Base-by-base conservation (phyloP, 2,329 filamentous ascomycete genomes). In the Penicillium sp. region DNA sequence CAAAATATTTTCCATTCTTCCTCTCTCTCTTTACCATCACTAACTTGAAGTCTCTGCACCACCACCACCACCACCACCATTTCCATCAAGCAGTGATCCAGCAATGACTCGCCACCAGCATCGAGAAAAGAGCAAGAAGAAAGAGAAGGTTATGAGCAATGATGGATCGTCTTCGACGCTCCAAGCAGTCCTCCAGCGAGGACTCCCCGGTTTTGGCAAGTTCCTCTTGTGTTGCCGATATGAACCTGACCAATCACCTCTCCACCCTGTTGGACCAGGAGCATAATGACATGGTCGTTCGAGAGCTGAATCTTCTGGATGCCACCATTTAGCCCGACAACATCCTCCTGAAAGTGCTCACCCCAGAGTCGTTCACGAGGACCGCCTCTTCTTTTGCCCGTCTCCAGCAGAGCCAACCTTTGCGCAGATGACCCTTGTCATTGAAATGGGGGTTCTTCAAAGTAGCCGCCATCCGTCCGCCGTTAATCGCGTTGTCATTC, bases 331-430 rank as follows among this genome's bases (percentile, higher is more conserved):
- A 53, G 4, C 55, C 50, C 41, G 43, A 40, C 26, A 52, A 53
- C 20, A 52, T 60, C 37, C 33, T 54, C 2, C 18, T 42, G 7
- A 54, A 35, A 31, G 37, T 61, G 18, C 54, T 61, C 9, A 31
- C 31, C 6, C 53, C 49, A n/a, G 46, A 52, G 2, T 44, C 49
- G 7, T 22, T 35, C 29, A 22, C 51, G 8, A 49, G 40, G 22
- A 54, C 56, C 27, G 37, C 53, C 6, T 55, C 58, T 1, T 50
- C 52, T 35, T 46, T 56, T 15, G 41, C 53, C 14, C 12, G 7
- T 9, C 26, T 45, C 22, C 45, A 49, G 22, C 37, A 54, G 11
- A n/a, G 23, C 9, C 45, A 49, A 14, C 26, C n/a, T n/a, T n/a
- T n/a, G n/a, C n/a, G n/a, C n/a, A n/a, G n/a, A n/a, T n/a, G n/a